A percentile compares a stretch with the other conserved stretches of the same genome.
Conservation (phyloP, 495 filamentous ascomycete species). For the Penicillium desertorum region DNA sequence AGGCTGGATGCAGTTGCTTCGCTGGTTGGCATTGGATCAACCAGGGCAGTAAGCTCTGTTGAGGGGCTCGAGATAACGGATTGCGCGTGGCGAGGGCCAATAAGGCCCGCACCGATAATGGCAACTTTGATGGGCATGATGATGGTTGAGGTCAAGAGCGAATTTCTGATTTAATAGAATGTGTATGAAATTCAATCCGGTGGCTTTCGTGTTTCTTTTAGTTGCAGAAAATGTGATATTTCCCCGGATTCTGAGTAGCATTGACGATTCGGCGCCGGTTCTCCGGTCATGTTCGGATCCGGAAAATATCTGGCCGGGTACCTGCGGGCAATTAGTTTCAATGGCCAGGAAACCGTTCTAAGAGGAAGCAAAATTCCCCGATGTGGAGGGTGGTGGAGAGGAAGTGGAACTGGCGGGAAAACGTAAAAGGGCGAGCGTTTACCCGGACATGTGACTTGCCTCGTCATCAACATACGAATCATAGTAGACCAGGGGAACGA, state of each 20-base stretch:
- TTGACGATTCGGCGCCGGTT: constrained; percentile 3
- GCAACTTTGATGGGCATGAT: constrained; percentile 43
- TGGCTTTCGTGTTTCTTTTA: background rate
- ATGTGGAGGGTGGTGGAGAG: background rate
- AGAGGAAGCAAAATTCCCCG: background rate
- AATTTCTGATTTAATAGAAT: background rate
- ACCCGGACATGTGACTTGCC: constrained; percentile 16
- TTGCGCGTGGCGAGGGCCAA: constrained; percentile 57
- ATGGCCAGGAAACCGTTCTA: background rate
- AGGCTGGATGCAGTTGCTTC: constrained; percentile 27
- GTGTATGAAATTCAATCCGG: background rate
- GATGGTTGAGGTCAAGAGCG: background rate
- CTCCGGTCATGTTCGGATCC: background rate
- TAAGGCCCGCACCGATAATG: constrained; percentile 57
- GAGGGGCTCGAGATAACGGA: constrained; percentile 47
- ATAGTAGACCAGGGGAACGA: too few species aligned
- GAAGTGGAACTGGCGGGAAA: constrained; percentile 16
- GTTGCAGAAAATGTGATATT: background rate
- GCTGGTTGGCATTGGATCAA: constrained; percentile 48
- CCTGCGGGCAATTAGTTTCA: background rate
- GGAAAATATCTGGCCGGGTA: background rate
- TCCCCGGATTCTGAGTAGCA: background rate
- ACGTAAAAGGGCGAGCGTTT: constrained; percentile 13
- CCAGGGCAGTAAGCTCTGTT: constrained; percentile 50
- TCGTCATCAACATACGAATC: constrained; percentile 1